A percentile compares a stretch with the other conserved stretches of the same genome.
phyloP scores from a whole-genome alignment of 192 early-diverging fungal genomes.

The Coemansia sp. region DNA sequence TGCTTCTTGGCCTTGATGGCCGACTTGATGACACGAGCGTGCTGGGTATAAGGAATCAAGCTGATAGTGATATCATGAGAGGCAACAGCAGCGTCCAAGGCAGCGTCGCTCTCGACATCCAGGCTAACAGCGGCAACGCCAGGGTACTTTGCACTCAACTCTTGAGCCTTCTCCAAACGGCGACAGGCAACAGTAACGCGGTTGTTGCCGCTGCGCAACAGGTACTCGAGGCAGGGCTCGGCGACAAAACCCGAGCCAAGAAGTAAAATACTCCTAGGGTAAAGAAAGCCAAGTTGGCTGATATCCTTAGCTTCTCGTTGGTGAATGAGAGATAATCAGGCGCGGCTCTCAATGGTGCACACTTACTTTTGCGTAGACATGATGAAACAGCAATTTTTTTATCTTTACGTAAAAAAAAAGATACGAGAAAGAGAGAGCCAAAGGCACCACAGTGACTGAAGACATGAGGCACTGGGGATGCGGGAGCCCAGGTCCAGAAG shows the following conservation, averaged over 20 bases:
- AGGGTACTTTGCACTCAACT: slow-evolving; percentile 61
- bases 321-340: not conserved
- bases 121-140: slow-evolving; percentile 65
- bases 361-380: slow-evolving; percentile 40
- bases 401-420: slow-evolving; percentile 8
- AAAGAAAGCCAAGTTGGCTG: not conserved
- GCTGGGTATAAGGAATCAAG: slow-evolving; percentile 89
- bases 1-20: slow-evolving; percentile 89
- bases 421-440: not conserved
- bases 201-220: slow-evolving; percentile 86
- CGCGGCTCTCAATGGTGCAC: not conserved
- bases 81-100: slow-evolving; percentile 70
- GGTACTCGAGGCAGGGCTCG: slow-evolving; percentile 89
- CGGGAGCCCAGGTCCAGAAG: not conserved
- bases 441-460: not conserved
- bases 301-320: not conserved
- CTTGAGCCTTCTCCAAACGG: slow-evolving; percentile 69
- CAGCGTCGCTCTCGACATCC: slow-evolving; percentile 75
- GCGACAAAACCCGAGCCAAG: slow-evolving; percentile 98
- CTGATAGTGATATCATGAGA: slow-evolving; percentile 90
- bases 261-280: slow-evolving; percentile 80
- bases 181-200: slow-evolving; percentile 87
- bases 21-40: slow-evolving; percentile 86
- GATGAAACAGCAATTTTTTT: not conserved
- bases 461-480: not conserved